These are phyloP conservation scores for Suhomyces sp. DNA, from an alignment of 805 yeast species.

Conservation along the genomic window DNA sequence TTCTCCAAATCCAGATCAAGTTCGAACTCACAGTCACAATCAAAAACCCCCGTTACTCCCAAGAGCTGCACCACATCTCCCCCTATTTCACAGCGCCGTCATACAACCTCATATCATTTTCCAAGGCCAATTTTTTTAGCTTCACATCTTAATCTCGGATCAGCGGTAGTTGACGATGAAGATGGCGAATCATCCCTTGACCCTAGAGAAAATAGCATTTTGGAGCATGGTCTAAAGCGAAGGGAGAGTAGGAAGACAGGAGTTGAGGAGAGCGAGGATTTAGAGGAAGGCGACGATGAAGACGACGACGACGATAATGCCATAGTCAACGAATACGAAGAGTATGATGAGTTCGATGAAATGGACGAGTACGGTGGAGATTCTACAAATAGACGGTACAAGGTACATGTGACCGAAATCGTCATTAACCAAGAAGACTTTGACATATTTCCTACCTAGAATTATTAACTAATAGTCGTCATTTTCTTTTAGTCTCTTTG, in stretches of 20 bases:
- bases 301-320: slow-evolving; percentile 16
- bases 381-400: slow-evolving; percentile 24
- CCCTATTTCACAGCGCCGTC: slow-evolving; percentile 19
- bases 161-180: slow-evolving; percentile 10
- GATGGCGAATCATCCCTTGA: background rate
- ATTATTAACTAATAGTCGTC: background rate
- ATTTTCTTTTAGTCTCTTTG: background rate
- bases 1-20: slow-evolving; percentile 12
- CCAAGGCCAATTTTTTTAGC: slow-evolving; percentile 19
- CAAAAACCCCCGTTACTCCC: background rate
- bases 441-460: slow-evolving; percentile 23
- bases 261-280: slow-evolving; percentile 1
- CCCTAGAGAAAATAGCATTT: background rate
- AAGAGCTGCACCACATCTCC: slow-evolving; percentile 4
- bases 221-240: background rate
- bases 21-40: slow-evolving; percentile 4
- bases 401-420: slow-evolving; percentile 43
- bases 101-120: slow-evolving; percentile 26
- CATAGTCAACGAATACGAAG: slow-evolving; percentile 17
- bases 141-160: slow-evolving; percentile 9
- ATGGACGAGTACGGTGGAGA: slow-evolving; percentile 21
- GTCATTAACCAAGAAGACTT: slow-evolving; percentile 34
- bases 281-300: slow-evolving; percentile 5
- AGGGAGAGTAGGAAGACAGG: background rate
- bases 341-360: slow-evolving; percentile 16